Evolutionary conservation across 768 basidiomycete species (phyloP).

Genomic region (Dendrothele bispora): DNA sequence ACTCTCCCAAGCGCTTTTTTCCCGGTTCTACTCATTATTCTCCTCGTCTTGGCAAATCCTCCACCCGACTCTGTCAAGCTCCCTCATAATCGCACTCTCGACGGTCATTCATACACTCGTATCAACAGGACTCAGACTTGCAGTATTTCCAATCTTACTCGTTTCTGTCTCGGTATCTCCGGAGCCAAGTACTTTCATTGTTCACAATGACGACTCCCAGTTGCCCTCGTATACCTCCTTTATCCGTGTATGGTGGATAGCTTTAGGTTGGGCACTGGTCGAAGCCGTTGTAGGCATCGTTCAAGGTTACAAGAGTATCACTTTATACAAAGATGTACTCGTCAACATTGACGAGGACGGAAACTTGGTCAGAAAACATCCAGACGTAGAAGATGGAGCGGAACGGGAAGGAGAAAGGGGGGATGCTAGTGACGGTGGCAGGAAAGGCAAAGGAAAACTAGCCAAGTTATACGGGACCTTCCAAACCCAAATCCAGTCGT

Average conservation of each 20-base stretch:
- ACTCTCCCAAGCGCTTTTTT: conserved; percentile 30
- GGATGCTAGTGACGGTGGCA: not conserved
- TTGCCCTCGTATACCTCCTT: conserved; percentile 50
- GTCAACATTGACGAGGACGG: conserved; percentile 29
- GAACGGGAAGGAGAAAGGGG: not conserved
- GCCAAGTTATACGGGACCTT: too few relatives aligned
- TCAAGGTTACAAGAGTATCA: conserved; percentile 71
- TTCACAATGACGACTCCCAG: conserved; percentile 21
- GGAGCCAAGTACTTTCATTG: too few relatives aligned
- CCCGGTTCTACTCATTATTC: conserved; percentile 26
- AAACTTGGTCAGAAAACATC: conserved; percentile 2
- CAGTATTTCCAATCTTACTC: conserved; percentile 52
- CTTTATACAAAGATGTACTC: conserved; percentile 68
- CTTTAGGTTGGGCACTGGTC: conserved; percentile 71
- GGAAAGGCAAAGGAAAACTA: too few relatives aligned
- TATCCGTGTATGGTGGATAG: conserved; percentile 72
- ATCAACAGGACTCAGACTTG: conserved; percentile 53
- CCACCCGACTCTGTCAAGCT: too few relatives aligned
- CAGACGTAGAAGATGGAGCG: not conserved
- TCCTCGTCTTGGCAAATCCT: too few relatives aligned
- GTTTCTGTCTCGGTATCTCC: too few relatives aligned
- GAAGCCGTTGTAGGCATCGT: conserved; percentile 64
- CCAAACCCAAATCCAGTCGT: too few relatives aligned
- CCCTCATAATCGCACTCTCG: conserved; percentile 34
- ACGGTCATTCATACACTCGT: conserved; percentile 49